These are phyloP conservation scores for Chaetomium olivaceum DNA, from an alignment of 2,329 filamentous ascomycete genomes.

Conservation along the genomic window DNA sequence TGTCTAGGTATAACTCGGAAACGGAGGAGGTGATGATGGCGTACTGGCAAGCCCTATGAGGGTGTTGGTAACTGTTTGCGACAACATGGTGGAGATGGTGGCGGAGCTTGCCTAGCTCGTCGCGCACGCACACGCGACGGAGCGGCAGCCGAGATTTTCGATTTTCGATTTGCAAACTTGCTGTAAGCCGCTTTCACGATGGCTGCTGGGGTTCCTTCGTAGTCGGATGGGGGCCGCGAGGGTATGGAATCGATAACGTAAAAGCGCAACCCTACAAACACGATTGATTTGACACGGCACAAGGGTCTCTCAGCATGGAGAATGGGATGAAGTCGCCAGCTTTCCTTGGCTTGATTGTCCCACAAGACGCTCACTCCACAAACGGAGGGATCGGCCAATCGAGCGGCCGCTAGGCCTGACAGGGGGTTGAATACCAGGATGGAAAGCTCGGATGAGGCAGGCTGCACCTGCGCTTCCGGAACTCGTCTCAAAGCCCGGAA, in stretches of 20 bases:
- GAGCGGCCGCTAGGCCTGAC: not conserved
- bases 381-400: not conserved
- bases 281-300: conserved; percentile 1
- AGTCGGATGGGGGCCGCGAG: not conserved
- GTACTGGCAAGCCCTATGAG: conserved; percentile 44
- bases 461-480: not conserved
- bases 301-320: conserved; percentile 9
- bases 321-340: conserved; percentile 23
- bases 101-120: conserved; percentile 18
- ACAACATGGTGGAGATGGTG: conserved; percentile 38
- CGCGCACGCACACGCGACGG: conserved; percentile 18
- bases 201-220: not conserved
- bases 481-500: not conserved
- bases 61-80: conserved; percentile 40
- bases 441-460: not conserved
- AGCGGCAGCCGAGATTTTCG: not conserved
- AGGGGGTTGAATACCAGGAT: not conserved
- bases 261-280: conserved; percentile 10
- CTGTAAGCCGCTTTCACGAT: conserved; percentile 8
- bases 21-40: conserved; percentile 21
- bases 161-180: not conserved
- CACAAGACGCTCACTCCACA: conserved; percentile 6
- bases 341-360: conserved; percentile 14
- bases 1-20: not conserved
- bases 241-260: conserved; percentile 20